Evolutionary conservation across 495 filamentous ascomycete genomes (phyloP), one percentile per base, ranked within the genome.

Genomic region (Parathielavia appendiculata): DNA sequence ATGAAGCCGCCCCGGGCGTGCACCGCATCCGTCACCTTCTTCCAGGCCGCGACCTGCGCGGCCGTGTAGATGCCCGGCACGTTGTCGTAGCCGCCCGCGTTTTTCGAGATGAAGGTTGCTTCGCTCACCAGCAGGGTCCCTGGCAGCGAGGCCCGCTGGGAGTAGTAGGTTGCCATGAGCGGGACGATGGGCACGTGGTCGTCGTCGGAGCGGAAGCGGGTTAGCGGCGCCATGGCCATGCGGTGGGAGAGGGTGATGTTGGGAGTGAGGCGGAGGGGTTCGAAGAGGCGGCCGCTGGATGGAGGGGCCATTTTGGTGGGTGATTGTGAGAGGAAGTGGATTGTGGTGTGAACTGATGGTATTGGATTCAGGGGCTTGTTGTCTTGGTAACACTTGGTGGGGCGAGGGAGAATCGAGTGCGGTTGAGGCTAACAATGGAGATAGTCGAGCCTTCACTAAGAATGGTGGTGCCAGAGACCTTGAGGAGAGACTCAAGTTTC

Each of bases 111-210:
- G 59, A 84, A 77, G 19, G 86, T 84, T 3, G 76, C 86, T 71
- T 92, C 87, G 17, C 77, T 79, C 62, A 89, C 79, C 49, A 86
- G 66, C 11, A 87, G 75, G 16, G 82, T 85, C n/a, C 84, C 84
- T 0, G 80, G 76, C 11, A 75, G 66, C 35, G 76, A 78, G 54
- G 78, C 81, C 45, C 85, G 78, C 58, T 88, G 85, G 11, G 59
- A 56, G 73, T 88, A 88, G 76, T 88, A 86, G 51, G 81, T 75
- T 4, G 62, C 47, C 19, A 78, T 75, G 32, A 82, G 66, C 5
- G 60, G 45, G 17, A 74, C 71, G 14, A 73, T 71, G 7, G 79
- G 80, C 17, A 81, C 76, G 51, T 79, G 75, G 20, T 71, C 63
- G 50, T 64, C 61, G 17, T 66, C 55, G 22, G 72, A 66, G 22